Percentiles rank a stretch among this genome's conserved stretches.
phyloP scores from a whole-genome alignment of 2,329 filamentous ascomycete species.

The Alternaria brassicae region DNA sequence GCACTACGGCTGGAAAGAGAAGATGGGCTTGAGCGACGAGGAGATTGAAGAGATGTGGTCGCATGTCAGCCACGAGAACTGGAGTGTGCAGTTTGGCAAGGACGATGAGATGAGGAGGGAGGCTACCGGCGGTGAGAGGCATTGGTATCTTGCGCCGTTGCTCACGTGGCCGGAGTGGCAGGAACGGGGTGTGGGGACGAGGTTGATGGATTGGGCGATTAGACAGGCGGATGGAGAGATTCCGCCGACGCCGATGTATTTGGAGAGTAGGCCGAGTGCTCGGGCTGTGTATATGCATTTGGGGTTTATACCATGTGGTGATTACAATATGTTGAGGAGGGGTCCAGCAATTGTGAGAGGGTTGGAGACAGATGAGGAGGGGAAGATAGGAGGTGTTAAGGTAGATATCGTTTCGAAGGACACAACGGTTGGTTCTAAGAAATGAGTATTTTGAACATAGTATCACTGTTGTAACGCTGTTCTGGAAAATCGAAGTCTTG shows the following conservation, averaged over 20 bases:
- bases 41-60: constrained; percentile 38
- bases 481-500: no score
- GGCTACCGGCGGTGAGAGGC: constrained; percentile 28
- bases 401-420: not conserved
- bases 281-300: constrained; percentile 39
- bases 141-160: constrained; percentile 45
- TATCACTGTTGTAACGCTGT: no score
- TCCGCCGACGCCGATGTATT: constrained; percentile 37
- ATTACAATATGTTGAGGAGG: constrained; percentile 29
- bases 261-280: constrained; percentile 36
- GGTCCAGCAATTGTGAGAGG: constrained; percentile 22
- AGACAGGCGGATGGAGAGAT: constrained; percentile 36
- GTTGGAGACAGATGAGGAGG: constrained; percentile 7
- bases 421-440: not conserved
- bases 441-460: no score
- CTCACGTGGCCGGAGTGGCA: constrained; percentile 41
- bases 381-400: not conserved
- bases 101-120: constrained; percentile 29
- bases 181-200: constrained; percentile 37
- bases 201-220: constrained; percentile 41
- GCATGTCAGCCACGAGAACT: constrained; percentile 23
- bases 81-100: constrained; percentile 26
- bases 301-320: constrained; percentile 36
- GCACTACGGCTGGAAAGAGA: constrained; percentile 30
- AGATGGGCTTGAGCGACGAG: constrained; percentile 31